Conservation (phyloP, 169 alveolate genomes). For the Fabrea salina region DNA sequence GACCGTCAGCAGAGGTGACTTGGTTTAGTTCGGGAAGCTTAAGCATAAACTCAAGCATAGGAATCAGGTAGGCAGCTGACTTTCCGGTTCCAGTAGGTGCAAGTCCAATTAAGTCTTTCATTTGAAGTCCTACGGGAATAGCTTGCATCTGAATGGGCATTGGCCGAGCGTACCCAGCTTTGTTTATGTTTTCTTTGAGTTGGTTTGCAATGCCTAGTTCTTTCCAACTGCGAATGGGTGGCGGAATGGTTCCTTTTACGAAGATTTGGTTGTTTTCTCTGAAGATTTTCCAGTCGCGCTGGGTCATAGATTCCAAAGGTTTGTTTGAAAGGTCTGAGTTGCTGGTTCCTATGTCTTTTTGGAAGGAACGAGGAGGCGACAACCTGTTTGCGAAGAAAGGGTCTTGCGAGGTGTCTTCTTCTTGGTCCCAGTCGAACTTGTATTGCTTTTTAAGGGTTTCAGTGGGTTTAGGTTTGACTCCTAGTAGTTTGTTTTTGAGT, state of each 20-base stretch:
- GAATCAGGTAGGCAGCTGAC: conserved; percentile 52
- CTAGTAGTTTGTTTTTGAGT: neutral
- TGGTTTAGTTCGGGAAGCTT: conserved; percentile 19
- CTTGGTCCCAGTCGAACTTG: neutral
- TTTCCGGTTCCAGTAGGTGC: conserved; percentile 64
- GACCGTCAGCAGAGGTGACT: neutral
- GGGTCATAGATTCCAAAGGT: neutral
- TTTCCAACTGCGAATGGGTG: neutral
- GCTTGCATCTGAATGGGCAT: conserved; percentile 92
- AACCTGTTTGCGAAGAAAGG: no score
- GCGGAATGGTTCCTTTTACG: neutral
- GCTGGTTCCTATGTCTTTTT: neutral
- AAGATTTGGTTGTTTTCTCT: neutral
- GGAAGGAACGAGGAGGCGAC: no score
- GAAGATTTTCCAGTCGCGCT: conserved; percentile 10
- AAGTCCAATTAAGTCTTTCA: conserved; percentile 45
- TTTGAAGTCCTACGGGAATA: conserved; percentile 82
- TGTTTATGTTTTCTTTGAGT: neutral
- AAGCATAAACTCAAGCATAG: conserved; percentile 33
- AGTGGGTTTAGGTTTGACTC: neutral
- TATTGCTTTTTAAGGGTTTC: neutral
- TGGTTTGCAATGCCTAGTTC: neutral
- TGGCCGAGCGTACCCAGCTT: conserved; percentile 89
- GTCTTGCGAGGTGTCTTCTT: neutral
- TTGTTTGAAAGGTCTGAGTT: neutral